phyloP scores from a whole-genome alignment of 352 stramenopile species.

The Lagenidium sp. region DNA sequence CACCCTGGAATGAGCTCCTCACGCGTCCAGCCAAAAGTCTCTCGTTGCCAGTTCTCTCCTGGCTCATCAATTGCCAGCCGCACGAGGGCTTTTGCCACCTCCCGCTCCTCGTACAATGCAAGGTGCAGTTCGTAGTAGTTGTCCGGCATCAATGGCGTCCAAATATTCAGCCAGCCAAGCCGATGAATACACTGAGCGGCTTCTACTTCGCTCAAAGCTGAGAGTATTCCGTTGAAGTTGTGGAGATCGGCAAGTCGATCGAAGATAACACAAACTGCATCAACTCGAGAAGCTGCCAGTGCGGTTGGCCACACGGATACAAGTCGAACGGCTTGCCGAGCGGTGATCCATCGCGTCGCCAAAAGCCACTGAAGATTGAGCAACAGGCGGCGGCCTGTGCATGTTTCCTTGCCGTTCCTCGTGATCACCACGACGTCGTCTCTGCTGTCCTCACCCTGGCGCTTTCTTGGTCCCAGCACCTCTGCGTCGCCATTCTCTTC shows the following conservation, averaged over 20 bases:
- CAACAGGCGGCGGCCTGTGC: constrained; percentile 42
- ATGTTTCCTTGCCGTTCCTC: constrained; percentile 26
- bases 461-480: too few relatives aligned
- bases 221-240: constrained; percentile 57
- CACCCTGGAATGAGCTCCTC: constrained; percentile 73
- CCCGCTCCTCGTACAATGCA: constrained; percentile 57
- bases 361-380: constrained; percentile 71
- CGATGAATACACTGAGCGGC: constrained; percentile 49
- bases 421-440: constrained; percentile 18
- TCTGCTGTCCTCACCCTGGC: constrained; percentile 6
- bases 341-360: constrained; percentile 57
- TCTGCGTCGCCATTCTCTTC: constrained; percentile 11
- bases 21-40: constrained; percentile 70
- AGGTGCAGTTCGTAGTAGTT: constrained; percentile 76
- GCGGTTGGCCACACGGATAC: constrained; percentile 35
- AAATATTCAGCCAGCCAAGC: constrained; percentile 66
- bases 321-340: constrained; percentile 42
- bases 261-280: constrained; percentile 63
- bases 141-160: constrained; percentile 53
- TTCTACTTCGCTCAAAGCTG: constrained; percentile 44
- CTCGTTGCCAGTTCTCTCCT: constrained; percentile 70
- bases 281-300: constrained; percentile 36
- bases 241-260: constrained; percentile 56
- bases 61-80: constrained; percentile 72
- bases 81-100: constrained; percentile 64